Evolutionary conservation across 139 green algal genomes (phyloP).

Genomic region (Penium margaritaceum): DNA sequence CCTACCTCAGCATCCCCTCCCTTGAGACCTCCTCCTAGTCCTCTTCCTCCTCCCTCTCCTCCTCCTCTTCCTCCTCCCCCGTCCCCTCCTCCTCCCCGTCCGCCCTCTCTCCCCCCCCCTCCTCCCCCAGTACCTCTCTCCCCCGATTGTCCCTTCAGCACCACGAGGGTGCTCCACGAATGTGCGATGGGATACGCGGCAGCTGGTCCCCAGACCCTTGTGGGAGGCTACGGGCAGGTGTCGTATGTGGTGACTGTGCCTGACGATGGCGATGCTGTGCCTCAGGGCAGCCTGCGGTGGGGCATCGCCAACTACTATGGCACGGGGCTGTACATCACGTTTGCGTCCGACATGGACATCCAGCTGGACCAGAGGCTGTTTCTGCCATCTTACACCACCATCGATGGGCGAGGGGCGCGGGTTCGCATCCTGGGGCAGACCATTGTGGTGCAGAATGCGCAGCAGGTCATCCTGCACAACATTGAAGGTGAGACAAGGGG

Average conservation of each 20-base stretch:
- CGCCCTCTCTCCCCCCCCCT: too few species aligned
- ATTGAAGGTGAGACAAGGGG: too few species aligned
- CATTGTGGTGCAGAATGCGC: not conserved
- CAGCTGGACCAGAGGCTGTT: not conserved
- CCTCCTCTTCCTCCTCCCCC: too few species aligned
- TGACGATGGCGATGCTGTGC: not conserved
- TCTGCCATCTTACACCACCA: conserved; percentile 1
- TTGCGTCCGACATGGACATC: not conserved
- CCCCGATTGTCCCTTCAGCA: too few species aligned
- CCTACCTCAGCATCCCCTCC: too few species aligned
- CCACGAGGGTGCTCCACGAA: too few species aligned
- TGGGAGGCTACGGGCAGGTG: not conserved
- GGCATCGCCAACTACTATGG: not conserved
- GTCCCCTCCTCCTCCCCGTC: too few species aligned
- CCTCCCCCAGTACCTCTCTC: too few species aligned
- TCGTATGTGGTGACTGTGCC: not conserved
- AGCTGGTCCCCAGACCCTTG: too few species aligned
- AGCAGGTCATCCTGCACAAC: conserved; percentile 3
- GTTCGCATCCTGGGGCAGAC: not conserved
- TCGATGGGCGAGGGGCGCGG: not conserved
- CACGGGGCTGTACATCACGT: not conserved
- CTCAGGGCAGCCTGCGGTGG: not conserved
- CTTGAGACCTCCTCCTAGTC: too few species aligned
- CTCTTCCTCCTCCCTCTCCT: too few species aligned
- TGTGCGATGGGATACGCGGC: not conserved